phyloP scores from a whole-genome alignment of 768 basidiomycete species.

The Suillus subaureus region DNA sequence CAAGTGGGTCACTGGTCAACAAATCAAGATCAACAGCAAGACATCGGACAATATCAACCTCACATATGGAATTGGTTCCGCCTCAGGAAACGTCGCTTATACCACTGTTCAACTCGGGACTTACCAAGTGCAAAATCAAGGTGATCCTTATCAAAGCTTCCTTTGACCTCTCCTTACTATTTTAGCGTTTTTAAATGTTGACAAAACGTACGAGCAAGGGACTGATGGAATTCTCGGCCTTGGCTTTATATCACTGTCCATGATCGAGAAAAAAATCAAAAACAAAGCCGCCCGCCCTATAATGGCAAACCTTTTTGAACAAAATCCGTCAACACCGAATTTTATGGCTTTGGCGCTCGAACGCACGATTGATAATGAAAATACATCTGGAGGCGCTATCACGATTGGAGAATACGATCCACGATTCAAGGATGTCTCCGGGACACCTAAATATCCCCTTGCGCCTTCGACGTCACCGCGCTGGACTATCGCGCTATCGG shows the following conservation, averaged over 20 bases:
- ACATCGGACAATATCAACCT: conserved; percentile 34
- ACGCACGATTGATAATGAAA: conserved; percentile 41
- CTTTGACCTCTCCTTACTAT: background rate
- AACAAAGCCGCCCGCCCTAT: conserved; percentile 28
- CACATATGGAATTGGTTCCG: conserved; percentile 43
- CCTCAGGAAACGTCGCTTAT: conserved; percentile 38
- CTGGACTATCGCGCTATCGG: conserved; percentile 46
- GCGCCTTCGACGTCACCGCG: conserved; percentile 36
- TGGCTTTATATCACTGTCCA: conserved; percentile 28
- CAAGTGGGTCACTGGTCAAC: conserved; percentile 25
- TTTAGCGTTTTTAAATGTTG: conserved; percentile 25
- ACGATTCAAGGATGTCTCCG: conserved; percentile 31
- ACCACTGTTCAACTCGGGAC: conserved; percentile 38
- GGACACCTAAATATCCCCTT: conserved; percentile 35
- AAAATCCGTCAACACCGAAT: conserved; percentile 36
- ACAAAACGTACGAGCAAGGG: conserved; percentile 17
- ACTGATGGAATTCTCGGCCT: conserved; percentile 30
- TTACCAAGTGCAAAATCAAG: conserved; percentile 30
- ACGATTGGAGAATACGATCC: conserved; percentile 46
- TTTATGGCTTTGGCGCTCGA: conserved; percentile 47
- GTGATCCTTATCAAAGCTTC: background rate
- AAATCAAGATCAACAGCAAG: conserved; percentile 29
- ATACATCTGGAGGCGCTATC: conserved; percentile 44
- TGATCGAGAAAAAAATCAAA: conserved; percentile 21
- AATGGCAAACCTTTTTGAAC: conserved; percentile 42